Evolutionary conservation across 345 rosid genomes (phyloP), one percentile per base, ranked within the genome.

Genomic region (Hibiscus tridactylites): DNA sequence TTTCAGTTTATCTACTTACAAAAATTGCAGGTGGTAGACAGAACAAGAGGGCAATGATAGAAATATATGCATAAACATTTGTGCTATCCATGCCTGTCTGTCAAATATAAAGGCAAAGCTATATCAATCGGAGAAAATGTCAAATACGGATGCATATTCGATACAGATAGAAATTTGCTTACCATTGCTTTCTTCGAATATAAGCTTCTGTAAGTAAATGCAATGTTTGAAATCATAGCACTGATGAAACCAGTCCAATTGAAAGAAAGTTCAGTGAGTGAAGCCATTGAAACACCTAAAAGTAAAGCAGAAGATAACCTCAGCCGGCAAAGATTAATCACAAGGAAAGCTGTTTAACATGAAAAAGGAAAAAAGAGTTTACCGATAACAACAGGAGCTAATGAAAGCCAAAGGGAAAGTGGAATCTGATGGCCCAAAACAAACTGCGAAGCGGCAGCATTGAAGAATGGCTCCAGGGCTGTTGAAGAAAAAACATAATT

Each of bases 61-160:
- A 84, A 50, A 76, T 80, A 76, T 84, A 84, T 59, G 85, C 88
- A 46, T 82, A 84, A 24, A 84, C 81, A 75, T 82, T 84, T 42
- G 88, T 84, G 73, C 88, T 84, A 74, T 84, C 85, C 88, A 84
- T 84, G 21, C 78, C 83, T 12, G 85, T 82, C 88, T 82, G 84
- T 72, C 13, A 39, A 59, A 66, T 46, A 6, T 16, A n/a, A 57
- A 77, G 61, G 70, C 5, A 15, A 47, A 26, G 29, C 53, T 58
- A 58, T 24, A 35, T 58, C 28, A 58, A 24, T 5, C 31, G 7
- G 7, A 29, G 62, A 15, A 13, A 58, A 26, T 26, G 35, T 58
- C 16, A 1, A 57, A 57, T 24, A 57, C 2, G 4, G 31, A 26
- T 24, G 16, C 16, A 11, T 58, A 7, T 26, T 58, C 16, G 33